Evolutionary conservation across 495 filamentous ascomycete species (phyloP).

Genomic region (Aspergillus panamensis): DNA sequence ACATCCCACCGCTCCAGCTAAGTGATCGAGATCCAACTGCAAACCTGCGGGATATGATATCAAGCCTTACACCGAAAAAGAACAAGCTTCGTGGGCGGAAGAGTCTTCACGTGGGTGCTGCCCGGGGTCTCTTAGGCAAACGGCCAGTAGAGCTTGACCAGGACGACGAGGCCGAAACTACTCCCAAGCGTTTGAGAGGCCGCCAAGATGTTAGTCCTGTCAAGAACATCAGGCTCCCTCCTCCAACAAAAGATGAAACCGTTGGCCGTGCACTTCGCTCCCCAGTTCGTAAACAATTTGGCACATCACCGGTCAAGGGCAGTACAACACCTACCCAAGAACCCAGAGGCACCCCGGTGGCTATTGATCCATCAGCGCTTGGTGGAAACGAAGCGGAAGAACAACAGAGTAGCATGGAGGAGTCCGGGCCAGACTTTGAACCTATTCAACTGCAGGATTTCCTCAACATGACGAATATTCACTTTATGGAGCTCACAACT

Average conservation of each 20-base stretch:
- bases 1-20: constrained; percentile 47
- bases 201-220: constrained; percentile 66
- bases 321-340: constrained; percentile 38
- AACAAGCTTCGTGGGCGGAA: constrained; percentile 63
- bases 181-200: constrained; percentile 67
- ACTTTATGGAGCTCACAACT: constrained; percentile 92
- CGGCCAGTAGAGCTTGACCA: constrained; percentile 68
- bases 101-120: constrained; percentile 72
- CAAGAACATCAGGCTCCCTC: constrained; percentile 68
- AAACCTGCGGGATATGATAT: constrained; percentile 72
- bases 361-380: constrained; percentile 23
- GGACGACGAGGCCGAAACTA: constrained; percentile 62
- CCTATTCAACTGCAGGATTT: constrained; percentile 88
- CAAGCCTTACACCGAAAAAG: constrained; percentile 74
- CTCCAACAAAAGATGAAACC: constrained; percentile 61
- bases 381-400: constrained; percentile 23
- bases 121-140: constrained; percentile 71
- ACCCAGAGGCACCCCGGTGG: constrained; percentile 14
- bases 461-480: constrained; percentile 89
- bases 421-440: constrained; percentile 46
- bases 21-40: constrained; percentile 58
- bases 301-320: constrained; percentile 32
- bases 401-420: constrained; percentile 18
- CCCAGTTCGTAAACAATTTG: constrained; percentile 34
- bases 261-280: constrained; percentile 55